These are phyloP conservation scores for Xylaria multiplex DNA, from an alignment of 2,329 filamentous ascomycete genomes.

Conservation along the genomic window DNA sequence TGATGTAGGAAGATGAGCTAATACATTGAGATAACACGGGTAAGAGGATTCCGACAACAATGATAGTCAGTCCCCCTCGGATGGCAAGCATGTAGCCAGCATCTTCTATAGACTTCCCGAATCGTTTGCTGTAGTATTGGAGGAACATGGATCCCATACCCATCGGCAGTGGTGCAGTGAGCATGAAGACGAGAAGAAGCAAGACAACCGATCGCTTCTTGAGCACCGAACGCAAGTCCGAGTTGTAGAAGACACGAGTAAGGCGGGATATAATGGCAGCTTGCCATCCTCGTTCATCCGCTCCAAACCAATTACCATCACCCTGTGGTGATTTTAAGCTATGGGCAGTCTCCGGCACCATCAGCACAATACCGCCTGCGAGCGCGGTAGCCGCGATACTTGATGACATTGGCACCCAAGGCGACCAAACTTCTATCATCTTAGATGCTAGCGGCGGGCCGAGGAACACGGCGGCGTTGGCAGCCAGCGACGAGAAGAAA, in stretches of 20 bases:
- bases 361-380: slow-evolving; percentile 32
- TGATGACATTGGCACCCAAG: slow-evolving; percentile 33
- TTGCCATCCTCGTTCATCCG: neutral
- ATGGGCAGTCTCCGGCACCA: slow-evolving; percentile 34
- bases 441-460: slow-evolving; percentile 28
- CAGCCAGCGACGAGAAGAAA: slow-evolving; percentile 37
- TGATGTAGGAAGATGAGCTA: slow-evolving; percentile 12
- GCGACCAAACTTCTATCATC: slow-evolving; percentile 32
- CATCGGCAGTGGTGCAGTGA: slow-evolving; percentile 23
- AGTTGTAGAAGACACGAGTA: slow-evolving; percentile 16
- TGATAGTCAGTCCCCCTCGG: slow-evolving; percentile 39
- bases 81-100: slow-evolving; percentile 42
- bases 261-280: slow-evolving; percentile 15
- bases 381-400: slow-evolving; percentile 20
- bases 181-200: slow-evolving; percentile 27
- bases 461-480: slow-evolving; percentile 33
- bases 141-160: slow-evolving; percentile 33
- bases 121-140: slow-evolving; percentile 45
- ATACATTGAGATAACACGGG: slow-evolving; percentile 36
- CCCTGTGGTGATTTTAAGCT: neutral
- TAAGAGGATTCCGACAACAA: slow-evolving; percentile 35
- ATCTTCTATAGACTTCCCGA: slow-evolving; percentile 40
- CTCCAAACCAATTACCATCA: neutral
- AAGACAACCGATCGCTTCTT: slow-evolving; percentile 27
- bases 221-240: slow-evolving; percentile 20